A percentile compares a stretch with the other conserved stretches of the same genome.
These are phyloP conservation scores for Neurospora sp. DNA, from an alignment of 495 filamentous ascomycete species.

Conservation along the genomic window DNA sequence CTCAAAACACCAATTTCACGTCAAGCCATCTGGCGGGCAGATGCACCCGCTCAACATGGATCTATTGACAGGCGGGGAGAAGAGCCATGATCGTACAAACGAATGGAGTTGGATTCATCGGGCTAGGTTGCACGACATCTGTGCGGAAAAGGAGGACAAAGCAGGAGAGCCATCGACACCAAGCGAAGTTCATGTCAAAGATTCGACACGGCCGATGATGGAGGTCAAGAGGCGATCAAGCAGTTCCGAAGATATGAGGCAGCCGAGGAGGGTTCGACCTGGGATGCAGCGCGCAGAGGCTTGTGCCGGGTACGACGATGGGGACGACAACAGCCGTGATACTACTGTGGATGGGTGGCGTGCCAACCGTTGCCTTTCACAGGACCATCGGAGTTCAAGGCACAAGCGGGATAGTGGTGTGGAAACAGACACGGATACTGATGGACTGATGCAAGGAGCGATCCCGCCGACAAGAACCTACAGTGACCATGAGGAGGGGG, in stretches of 20 bases:
- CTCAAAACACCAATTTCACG: neutral
- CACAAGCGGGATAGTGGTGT: neutral
- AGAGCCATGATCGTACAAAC: neutral
- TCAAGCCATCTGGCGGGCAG: conserved; percentile 2
- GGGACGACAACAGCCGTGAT: neutral
- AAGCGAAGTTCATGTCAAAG: neutral
- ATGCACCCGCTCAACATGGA: conserved; percentile 10
- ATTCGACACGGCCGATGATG: neutral
- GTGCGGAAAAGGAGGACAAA: neutral
- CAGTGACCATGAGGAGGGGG: neutral
- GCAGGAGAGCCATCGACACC: neutral
- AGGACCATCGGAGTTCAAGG: neutral
- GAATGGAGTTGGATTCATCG: neutral
- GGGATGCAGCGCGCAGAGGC: neutral
- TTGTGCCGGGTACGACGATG: neutral
- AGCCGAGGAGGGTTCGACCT: neutral
- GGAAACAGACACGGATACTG: neutral
- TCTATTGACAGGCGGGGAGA: neutral
- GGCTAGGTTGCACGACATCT: neutral
- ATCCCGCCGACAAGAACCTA: neutral
- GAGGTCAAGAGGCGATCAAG: neutral
- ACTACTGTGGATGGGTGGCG: neutral
- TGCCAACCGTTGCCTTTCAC: neutral
- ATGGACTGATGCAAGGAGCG: neutral
- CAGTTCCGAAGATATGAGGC: neutral